A percentile compares a stretch with the other conserved stretches of the same genome.
Conservation (phyloP, 768 basidiomycete species). For the Amanita pseudoporphyria region DNA sequence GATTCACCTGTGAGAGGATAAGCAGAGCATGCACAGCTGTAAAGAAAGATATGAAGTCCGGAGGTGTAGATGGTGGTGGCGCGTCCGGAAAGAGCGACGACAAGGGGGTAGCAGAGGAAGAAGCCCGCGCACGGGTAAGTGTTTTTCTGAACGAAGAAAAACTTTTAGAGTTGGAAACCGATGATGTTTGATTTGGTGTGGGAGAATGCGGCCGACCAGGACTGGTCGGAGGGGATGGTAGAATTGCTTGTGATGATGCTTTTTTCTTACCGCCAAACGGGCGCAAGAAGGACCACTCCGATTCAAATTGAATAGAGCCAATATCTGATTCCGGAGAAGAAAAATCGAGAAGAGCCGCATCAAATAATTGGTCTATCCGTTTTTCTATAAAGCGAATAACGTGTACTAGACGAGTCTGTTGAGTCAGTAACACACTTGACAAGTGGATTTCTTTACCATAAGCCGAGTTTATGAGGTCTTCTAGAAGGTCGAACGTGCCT, state of each 20-base stretch:
- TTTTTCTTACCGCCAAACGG: conserved; percentile 62
- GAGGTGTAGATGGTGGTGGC: conserved; percentile 31
- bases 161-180: conserved; percentile 38
- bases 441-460: conserved; percentile 48
- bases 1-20: conserved; percentile 82
- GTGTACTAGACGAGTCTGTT: conserved; percentile 53
- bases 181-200: conserved; percentile 29
- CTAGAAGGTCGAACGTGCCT: conserved; percentile 76
- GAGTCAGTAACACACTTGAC: conserved; percentile 7
- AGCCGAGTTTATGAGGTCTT: conserved; percentile 90
- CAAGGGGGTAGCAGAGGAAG: conserved; percentile 35
- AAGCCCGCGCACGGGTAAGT: conserved; percentile 41
- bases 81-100: conserved; percentile 41
- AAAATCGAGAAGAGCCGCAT: conserved; percentile 75
- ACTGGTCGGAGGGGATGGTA: conserved; percentile 35
- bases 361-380: conserved; percentile 79
- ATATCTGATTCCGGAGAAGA: conserved; percentile 70
- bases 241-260: conserved; percentile 22
- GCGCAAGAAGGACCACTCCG: conserved; percentile 90
- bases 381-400: conserved; percentile 89
- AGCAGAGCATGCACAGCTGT: conserved; percentile 80
- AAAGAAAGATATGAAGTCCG: conserved; percentile 67
- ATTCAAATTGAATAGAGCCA: conserved; percentile 84
- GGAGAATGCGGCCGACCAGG: conserved; percentile 45
- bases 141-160: conserved; percentile 66